A percentile compares a stretch with the other conserved stretches of the same genome.
Evolutionary conservation across 441 rosid genomes (phyloP).

Genomic region (Populus hybrid): DNA sequence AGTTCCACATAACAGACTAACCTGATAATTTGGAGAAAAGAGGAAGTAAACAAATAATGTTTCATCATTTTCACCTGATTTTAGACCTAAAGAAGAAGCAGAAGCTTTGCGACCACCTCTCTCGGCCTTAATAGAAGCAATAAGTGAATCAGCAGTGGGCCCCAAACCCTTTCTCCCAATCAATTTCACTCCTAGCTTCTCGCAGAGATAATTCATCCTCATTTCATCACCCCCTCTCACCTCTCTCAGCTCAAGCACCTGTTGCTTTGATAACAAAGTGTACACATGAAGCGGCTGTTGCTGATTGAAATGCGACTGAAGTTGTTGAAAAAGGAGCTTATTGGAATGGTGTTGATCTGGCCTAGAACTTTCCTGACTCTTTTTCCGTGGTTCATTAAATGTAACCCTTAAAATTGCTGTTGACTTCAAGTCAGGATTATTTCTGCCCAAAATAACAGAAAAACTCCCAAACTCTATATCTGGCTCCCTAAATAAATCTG

Average conservation of each 20-base stretch:
- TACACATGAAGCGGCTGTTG: conserved; percentile 85
- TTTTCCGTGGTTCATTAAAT: conserved; percentile 64
- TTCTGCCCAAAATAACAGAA: conserved; percentile 61
- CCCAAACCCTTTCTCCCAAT: conserved; percentile 90
- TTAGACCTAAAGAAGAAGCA: conserved; percentile 47
- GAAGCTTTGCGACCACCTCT: conserved; percentile 63
- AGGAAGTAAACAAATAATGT: conserved; percentile 42
- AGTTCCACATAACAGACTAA: conserved; percentile 4
- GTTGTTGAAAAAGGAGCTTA: conserved; percentile 88
- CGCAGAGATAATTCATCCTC: conserved; percentile 71
- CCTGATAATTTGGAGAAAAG: not conserved
- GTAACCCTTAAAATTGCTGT: conserved; percentile 75
- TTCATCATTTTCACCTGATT: conserved; percentile 45
- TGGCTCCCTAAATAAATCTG: conserved; percentile 90
- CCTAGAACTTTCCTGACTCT: conserved; percentile 50
- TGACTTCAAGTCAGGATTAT: conserved; percentile 64
- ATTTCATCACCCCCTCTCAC: conserved; percentile 92
- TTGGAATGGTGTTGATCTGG: conserved; percentile 75
- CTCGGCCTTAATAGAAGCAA: conserved; percentile 86
- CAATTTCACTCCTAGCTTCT: conserved; percentile 77
- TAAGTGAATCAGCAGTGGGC: conserved; percentile 70
- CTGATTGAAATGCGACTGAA: conserved; percentile 92
- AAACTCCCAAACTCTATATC: conserved; percentile 88
- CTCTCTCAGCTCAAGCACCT: conserved; percentile 85
- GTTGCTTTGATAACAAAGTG: conserved; percentile 74